Base-by-base conservation (phyloP, 192 early-diverging fungal species). In the Coemansia sp. region DNA sequence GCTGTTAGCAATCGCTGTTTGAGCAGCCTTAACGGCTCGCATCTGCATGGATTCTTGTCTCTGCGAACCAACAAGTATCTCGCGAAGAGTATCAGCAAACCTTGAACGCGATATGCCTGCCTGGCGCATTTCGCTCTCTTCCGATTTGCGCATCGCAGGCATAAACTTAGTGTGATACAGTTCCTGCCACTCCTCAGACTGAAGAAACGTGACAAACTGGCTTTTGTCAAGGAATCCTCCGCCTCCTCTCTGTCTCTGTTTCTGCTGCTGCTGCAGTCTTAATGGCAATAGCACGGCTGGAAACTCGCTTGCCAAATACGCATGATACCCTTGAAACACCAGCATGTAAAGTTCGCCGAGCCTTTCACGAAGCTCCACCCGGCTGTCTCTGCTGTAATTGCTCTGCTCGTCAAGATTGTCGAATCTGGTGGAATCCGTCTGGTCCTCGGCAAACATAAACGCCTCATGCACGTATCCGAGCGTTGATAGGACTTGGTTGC, bases 381-480 rank as follows among this genome's bases (percentile, higher is more conserved):
- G 41, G 2, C 32, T 36, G 58, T 8, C 19, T 13, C 9, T 63
- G 26, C 18, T 63, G 41, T 10, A 46, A 37, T 9, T 21, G 43
- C 22, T 41, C 6, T 52, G 40, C 2, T 37, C 51, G 19, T 22
- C 19, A 36, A 4, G 21, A 37, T 36, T 37, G 21, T 56, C 18
- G 15, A 43, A 40, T 49, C 26, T 46, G 6, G 21, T n/a, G n/a
- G 52, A n/a, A 1, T 43, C 67, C 4, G 49, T 39, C 19, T 80
- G 73, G 37, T 80, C 73, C 39, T 72, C 66, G 18, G 77, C 51
- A 72, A 75, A 80, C 69, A 75, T 72, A 47, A 68, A 75, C 16
- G 78, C 78, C 46, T 80, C 73, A 48, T 80, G 73, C 36, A 72
- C 71, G 39, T 75, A 80, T 11, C 72, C 78, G 46, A 80, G 69